phyloP scores from a whole-genome alignment of 2,329 filamentous ascomycete species.

The Fusarium pseudoanthophilum region DNA sequence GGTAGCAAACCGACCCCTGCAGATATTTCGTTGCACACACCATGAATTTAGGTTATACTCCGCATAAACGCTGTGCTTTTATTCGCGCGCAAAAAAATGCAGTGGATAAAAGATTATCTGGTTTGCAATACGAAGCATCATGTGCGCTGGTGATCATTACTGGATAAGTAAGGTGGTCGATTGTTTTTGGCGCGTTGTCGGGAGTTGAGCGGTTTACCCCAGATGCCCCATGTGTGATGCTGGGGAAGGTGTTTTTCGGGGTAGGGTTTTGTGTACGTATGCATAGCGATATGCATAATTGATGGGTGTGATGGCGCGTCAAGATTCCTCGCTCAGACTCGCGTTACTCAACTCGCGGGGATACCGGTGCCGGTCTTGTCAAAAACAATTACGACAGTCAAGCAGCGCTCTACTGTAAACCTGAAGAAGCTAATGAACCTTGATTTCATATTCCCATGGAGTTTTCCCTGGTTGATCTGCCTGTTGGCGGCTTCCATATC shows the following conservation, averaged over 20 bases:
- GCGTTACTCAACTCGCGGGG: background rate
- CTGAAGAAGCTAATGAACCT: too few relatives aligned
- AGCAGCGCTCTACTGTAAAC: background rate
- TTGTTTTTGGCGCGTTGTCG: background rate
- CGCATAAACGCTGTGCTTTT: background rate
- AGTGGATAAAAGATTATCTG: background rate
- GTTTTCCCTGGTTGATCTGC: background rate
- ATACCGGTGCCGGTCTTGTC: background rate
- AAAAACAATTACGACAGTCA: background rate
- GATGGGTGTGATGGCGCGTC: background rate
- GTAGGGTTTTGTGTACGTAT: background rate
- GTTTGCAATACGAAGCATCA: background rate
- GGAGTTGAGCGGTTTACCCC: background rate
- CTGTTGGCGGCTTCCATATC: background rate
- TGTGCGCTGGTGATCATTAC: constrained; percentile 17
- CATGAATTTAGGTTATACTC: constrained; percentile 13
- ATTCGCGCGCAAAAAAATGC: constrained; percentile 26
- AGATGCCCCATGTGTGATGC: background rate
- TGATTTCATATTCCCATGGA: background rate
- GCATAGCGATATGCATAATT: background rate
- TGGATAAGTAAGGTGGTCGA: background rate
- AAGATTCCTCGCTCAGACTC: fast-evolving
- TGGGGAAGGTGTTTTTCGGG: background rate
- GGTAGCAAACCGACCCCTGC: constrained; percentile 19
- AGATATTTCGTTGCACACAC: background rate